These are phyloP conservation scores for Hymenoscyphus albidus DNA, from an alignment of 2,329 filamentous ascomycete species.

Conservation along the genomic window DNA sequence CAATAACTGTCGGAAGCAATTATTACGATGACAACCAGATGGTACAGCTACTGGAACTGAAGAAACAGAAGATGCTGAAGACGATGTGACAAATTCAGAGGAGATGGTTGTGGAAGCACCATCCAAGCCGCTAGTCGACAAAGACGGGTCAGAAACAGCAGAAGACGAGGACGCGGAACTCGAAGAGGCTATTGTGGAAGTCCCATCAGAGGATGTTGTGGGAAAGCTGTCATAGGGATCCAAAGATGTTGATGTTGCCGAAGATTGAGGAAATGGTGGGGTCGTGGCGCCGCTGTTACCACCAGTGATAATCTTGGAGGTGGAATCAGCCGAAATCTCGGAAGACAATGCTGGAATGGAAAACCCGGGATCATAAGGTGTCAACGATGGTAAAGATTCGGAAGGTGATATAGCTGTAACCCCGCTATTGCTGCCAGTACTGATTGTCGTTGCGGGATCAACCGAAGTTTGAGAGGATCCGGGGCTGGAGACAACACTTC, in stretches of 20 bases:
- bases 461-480: background rate
- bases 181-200: background rate
- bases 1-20: constrained; percentile 28
- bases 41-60: background rate
- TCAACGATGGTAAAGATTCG: background rate
- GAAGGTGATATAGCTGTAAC: background rate
- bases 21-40: constrained; percentile 26
- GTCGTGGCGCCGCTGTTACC: background rate
- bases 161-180: background rate
- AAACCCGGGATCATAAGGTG: constrained; percentile 1
- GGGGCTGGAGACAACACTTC: background rate
- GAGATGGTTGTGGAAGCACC: constrained; percentile 3
- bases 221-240: background rate
- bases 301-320: background rate
- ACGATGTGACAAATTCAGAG: background rate
- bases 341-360: background rate
- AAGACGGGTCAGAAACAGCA: background rate
- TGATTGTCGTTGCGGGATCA: constrained; percentile 5
- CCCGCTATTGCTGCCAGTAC: background rate
- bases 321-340: background rate
- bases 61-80: background rate
- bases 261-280: background rate
- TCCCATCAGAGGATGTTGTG: background rate
- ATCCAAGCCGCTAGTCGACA: background rate
- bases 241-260: background rate